Conservation (phyloP, 192 early-diverging fungal genomes). For the Piromyces finnis region DNA sequence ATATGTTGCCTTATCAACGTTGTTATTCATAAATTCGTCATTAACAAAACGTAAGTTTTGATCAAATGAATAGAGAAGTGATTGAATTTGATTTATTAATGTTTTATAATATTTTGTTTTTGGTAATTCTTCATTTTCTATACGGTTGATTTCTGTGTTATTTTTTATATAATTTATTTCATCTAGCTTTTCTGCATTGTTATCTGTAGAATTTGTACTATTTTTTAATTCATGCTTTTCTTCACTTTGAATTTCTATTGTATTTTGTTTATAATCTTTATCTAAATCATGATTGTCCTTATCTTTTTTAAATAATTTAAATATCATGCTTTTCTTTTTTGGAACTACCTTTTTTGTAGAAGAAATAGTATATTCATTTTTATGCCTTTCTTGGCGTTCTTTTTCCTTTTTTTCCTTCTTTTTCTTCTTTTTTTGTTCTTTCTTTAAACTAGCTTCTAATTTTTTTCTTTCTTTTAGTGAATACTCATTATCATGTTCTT, state of each 20-base stretch:
- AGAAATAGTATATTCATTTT: background rate
- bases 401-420: background rate
- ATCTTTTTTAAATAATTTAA: background rate
- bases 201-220: no score
- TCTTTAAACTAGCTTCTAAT: background rate
- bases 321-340: background rate
- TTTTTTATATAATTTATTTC: background rate
- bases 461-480: background rate
- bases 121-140: background rate
- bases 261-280: background rate
- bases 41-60: background rate
- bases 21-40: background rate
- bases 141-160: background rate
- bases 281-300: background rate
- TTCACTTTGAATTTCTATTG: background rate
- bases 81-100: background rate
- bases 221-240: background rate
- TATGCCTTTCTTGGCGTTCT: background rate
- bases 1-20: background rate
- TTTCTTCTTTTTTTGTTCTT: background rate
- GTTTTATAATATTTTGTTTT: background rate
- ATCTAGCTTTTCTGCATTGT: background rate
- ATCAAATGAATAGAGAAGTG: background rate
- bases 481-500: background rate
- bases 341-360: background rate